Evolutionary conservation across 257 asterid species (phyloP).

Genomic region (Anisodus tanguticus): DNA sequence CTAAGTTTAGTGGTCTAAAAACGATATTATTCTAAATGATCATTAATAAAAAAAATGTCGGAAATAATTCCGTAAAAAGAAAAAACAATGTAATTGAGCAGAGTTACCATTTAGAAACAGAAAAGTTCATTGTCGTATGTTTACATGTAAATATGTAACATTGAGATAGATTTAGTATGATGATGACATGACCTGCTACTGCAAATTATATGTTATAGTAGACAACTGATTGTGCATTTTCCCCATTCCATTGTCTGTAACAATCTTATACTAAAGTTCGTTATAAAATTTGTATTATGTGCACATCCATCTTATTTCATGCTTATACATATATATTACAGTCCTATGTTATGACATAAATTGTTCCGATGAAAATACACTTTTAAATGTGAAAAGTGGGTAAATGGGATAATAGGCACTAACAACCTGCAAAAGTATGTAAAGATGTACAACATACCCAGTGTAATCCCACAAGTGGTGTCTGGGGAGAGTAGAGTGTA

Average conservation of each 20-base stretch:
- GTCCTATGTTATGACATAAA: neutral
- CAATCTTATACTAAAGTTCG: conserved; percentile 6
- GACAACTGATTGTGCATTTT: neutral
- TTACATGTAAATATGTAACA: conserved; percentile 9
- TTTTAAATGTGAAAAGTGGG: conserved; percentile 17
- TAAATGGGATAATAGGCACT: neutral
- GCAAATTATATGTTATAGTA: neutral
- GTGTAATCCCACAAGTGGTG: too few relatives aligned
- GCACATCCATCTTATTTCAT: neutral
- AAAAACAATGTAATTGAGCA: conserved; percentile 12
- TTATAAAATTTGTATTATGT: neutral
- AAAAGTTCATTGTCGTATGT: neutral
- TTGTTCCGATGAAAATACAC: neutral
- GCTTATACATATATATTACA: neutral
- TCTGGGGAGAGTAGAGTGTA: too few relatives aligned
- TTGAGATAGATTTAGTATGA: conserved; percentile 4
- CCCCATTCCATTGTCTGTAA: neutral
- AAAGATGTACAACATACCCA: neutral
- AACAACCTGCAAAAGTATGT: conserved; percentile 7
- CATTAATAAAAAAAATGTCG: neutral
- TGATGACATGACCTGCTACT: conserved; percentile 25
- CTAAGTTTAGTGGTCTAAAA: conserved; percentile 1
- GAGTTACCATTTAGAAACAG: conserved; percentile 10
- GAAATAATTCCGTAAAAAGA: neutral
- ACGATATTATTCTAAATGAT: neutral